Base-by-base conservation (phyloP, 495 filamentous ascomycete genomes). In the Schizothecium vesticola region DNA sequence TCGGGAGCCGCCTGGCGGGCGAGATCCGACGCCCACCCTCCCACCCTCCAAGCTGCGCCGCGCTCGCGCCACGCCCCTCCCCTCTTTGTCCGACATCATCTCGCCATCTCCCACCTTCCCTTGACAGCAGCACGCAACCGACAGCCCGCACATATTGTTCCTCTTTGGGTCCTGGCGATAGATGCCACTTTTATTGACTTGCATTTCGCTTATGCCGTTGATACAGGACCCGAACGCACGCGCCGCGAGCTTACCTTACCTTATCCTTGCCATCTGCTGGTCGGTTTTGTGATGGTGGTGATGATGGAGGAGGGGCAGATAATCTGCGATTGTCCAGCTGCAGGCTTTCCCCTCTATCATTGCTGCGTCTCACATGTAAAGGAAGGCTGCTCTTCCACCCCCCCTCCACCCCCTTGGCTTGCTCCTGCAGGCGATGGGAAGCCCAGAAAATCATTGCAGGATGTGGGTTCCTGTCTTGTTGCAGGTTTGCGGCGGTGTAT, bases 1-100 rank as follows among this genome's bases (percentile, higher is more conserved):
- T 65, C 63, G 63, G 63, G 63, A 65, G 63, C 63, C 63, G 63
- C 63, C 63, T 65, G 11, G 23, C 24, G 63, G 31, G 22, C 63
- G 24, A 56, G 63, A 65, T 65, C 63, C 63, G 63, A 65, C 63
- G 28, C 23, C 26, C 63, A 58, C 63, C 63, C 63, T 8, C 24
- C 33, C 28, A 22, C 8, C 36, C 26, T 33, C 31, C 31, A 12
- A 33, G 31, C 31, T 24, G 13, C 21, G 61, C 11, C 26, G 8
- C 29, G 36, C 12, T 4, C 26, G 8, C 29, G 36, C 12, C 33
- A 9, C 61, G 9, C 29, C 33, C 21, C 21, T 31, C 36, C 11
- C 21, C 19, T 12, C 31, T 13, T 36, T 12, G 6, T 31, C 29
- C 61, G 28, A 23, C 24, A 25, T 25, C 21, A 59, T 33, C 36